Base-by-base conservation (phyloP, 306 rosid genomes). In the Spatholobus suberectus region DNA sequence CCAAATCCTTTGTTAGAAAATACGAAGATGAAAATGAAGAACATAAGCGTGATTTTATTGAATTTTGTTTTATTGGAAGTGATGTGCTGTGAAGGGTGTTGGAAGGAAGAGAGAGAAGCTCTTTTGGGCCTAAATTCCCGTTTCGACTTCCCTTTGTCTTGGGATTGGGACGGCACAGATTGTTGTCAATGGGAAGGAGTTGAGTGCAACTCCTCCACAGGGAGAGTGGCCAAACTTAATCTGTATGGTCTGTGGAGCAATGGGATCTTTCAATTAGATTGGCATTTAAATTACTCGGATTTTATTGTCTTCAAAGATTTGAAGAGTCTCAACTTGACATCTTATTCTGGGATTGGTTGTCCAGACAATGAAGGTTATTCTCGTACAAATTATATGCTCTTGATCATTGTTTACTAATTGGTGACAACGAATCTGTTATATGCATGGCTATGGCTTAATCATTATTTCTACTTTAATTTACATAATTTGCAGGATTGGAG, bases 131-230 rank as follows among this genome's bases (percentile, higher is more conserved):
- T 78, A 0, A 67, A 78, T 20, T 38, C 41, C 8, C 43, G 12
- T 35, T 13, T 78, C 0, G n/a, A 35, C 8, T 1, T 6, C 11
- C 6, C 21, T 49, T 3, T 20, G 29, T 18, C 51, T 74, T 55
- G 23, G 79, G 3, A 51, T 1, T 1, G 1, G 3, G 5, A 47
- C 13, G 51, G 8, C 17, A 24, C 44, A 23, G 75, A 35, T 51
- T 78, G 75, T 37, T 78, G 82, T 66, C 27, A 34, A 23, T 78
- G 75, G 82, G 41, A 51, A 49, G 2, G 63, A 10, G 59, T 80
- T 40, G 37, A 52, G 55, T 80, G 83, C 55, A 70, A 70, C 83
- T 7, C 14, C 37, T 26, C 26, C 23, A 80, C 70, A 5, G 9
- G 70, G 55, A 29, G 77, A 54, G 47, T 80, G 8, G 18, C 35